Base-by-base conservation (phyloP, 129 eudicot species). In the Flaveria sonorensis region DNA sequence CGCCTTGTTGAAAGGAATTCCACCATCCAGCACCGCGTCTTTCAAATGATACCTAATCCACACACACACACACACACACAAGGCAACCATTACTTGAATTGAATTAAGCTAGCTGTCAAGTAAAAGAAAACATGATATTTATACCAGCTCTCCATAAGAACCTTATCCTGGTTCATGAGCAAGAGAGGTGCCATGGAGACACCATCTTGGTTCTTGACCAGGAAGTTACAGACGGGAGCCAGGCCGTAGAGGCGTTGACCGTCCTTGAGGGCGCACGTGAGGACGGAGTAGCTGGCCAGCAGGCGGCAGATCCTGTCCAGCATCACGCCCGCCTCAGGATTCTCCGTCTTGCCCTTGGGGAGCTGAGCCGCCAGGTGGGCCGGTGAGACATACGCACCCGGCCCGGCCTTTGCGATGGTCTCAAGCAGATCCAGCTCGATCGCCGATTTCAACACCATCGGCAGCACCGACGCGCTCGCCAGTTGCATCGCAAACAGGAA, bases 111-210 rank as follows among this genome's bases (percentile, higher is more conserved):
- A n/a, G n/a, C n/a, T n/a, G n/a, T n/a, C n/a, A n/a, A n/a, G n/a
- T n/a, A n/a, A n/a, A n/a, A n/a, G n/a, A n/a, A n/a, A n/a, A n/a
- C n/a, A n/a, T 28, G 32, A 28, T 4, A 4, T 24, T 0, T 4
- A 4, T 74, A 92, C 96, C 98, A 93, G 89, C 98, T 88, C 81
- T 93, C 96, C 96, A 93, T 90, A 52, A 88, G 92, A 59, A 90
- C 68, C 75, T 92, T 92, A 61, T 92, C 98, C 71, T 90, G 96
- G 71, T 93, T 90, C 96, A 90, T 88, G 71, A 93, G 98, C 79
- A 84, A 26, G 45, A 93, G 86, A 7, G 94, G 85, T 23, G 96
- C 88, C 63, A 86, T 32, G 63, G 90, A 82, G 26, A 93, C 98
- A 1, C 96, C 98, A 68, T 93, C 96, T 1, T 76, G 81, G 72